Percentiles rank a stretch among this genome's conserved stretches.
Conservation (phyloP, 169 alveolate species). For the Babesia ovis region DNA sequence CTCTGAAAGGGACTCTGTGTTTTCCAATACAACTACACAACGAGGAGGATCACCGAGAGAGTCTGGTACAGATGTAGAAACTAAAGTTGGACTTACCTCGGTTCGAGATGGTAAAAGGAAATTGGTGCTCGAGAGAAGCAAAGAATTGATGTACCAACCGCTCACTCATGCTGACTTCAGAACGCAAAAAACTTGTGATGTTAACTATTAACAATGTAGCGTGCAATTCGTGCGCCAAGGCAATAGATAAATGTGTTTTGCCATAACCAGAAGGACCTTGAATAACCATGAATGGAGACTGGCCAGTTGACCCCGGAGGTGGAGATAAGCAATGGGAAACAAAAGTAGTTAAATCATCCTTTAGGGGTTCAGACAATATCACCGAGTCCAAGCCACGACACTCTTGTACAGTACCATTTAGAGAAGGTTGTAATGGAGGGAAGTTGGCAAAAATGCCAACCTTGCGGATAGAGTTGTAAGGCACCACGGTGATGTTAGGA, state of each 20-base stretch:
- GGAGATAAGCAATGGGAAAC: background rate
- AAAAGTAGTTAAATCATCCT: background rate
- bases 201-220: constrained; percentile 6
- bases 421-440: background rate
- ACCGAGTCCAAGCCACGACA: constrained; percentile 13
- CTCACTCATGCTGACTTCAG: constrained; percentile 56
- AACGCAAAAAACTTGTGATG: constrained; percentile 34
- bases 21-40: constrained; percentile 53
- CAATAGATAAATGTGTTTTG: constrained; percentile 31
- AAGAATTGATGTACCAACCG: constrained; percentile 44
- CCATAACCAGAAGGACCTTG: constrained; percentile 62
- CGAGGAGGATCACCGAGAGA: constrained; percentile 3
- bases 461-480: constrained; percentile 4
- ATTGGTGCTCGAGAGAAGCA: constrained; percentile 26
- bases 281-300: constrained; percentile 15
- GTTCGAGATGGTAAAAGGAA: background rate
- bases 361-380: constrained; percentile 3
- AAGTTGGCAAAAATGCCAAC: background rate
- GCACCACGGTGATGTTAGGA: constrained; percentile 12
- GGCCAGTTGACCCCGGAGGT: background rate
- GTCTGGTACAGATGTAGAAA: background rate
- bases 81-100: constrained; percentile 16
- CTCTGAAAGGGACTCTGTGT: constrained; percentile 32
- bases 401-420: background rate
- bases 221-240: constrained; percentile 48